Evolutionary conservation across 2,329 filamentous ascomycete genomes (phyloP), one percentile per base, ranked within the genome.

Genomic region (Aureobasidium sp.): DNA sequence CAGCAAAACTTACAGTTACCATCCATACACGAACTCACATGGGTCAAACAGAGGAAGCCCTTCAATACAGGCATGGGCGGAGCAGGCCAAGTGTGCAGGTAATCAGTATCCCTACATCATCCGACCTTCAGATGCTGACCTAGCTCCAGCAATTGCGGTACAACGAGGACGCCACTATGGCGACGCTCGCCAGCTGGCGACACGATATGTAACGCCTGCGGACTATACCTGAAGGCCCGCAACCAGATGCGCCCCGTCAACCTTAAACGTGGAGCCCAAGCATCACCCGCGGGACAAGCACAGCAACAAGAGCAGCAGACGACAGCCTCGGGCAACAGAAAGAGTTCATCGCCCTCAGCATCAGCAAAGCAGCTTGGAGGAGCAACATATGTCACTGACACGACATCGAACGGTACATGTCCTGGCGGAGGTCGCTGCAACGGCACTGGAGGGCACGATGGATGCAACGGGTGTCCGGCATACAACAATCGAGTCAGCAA

Each of bases 401-500:
- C 89, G 67, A 87, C 84, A 48, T 79, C 86, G 5, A 84, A 85
- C 47, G 94, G 94, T n/a, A 95, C 92, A 14, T 99, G 94, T 74
- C 94, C 94, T 15, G 94, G 94, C 41, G 93, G 93, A 65, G 94
- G 94, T 42, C 88, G 88, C 63, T 99, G 94, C 74, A 97, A 99
- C 73, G 94, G 94, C 52, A 97, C 94, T 25, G 94, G 94, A 48
- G 94, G 94, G 59, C 91, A 94, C 36, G 90, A 96, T 72, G 93
- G 91, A 22, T 99, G 94, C 74, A 91, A 90, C 73, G 94, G 94
- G 14, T 99, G 94, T 71, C 94, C 94, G 39, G 94, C 94, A 2
- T 99, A 90, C 80, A 99, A 99, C 80, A 99, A 99, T 72, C 86
- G 94, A 59, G 87, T 97, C 42, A 89, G 93, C 37, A 97, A 97